Percentiles rank a stretch among this genome's conserved stretches.
Evolutionary conservation across 2,329 filamentous ascomycete species (phyloP).

Genomic region (Colletotrichum karsti): DNA sequence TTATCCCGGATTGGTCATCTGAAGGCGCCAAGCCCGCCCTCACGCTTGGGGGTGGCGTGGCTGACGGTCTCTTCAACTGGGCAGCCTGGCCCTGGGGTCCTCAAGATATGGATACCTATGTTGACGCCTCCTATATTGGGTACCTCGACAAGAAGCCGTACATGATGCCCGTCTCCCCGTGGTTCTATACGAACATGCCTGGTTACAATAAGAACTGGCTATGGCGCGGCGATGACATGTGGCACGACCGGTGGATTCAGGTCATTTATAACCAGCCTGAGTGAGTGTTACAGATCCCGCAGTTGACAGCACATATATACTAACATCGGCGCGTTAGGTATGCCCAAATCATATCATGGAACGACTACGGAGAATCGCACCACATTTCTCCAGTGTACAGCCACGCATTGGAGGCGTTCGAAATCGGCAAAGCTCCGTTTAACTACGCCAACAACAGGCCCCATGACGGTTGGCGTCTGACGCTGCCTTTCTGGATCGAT

Average conservation of each 20-base stretch:
- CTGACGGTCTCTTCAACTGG: constrained; percentile 47
- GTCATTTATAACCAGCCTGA: constrained; percentile 52
- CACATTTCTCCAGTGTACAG: not conserved
- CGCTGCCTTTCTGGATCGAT: constrained; percentile 58
- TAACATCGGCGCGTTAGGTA: constrained; percentile 31
- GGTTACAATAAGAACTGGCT: constrained; percentile 34
- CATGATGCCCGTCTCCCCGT: not conserved
- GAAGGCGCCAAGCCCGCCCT: constrained; percentile 38
- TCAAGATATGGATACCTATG: constrained; percentile 25
- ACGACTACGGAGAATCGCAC: constrained; percentile 56
- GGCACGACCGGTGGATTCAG: constrained; percentile 64
- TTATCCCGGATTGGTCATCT: constrained; percentile 54
- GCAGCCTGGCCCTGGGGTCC: constrained; percentile 42
- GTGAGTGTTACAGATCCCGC: constrained; percentile 32
- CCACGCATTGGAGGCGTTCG: constrained; percentile 32
- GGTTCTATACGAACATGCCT: not conserved
- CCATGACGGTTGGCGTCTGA: constrained; percentile 57
- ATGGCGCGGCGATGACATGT: constrained; percentile 66
- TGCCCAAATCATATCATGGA: constrained; percentile 54
- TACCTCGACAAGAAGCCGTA: constrained; percentile 11
- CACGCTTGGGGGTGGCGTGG: constrained; percentile 51
- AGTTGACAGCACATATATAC: no score
- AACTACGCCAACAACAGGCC: constrained; percentile 55
- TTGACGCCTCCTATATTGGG: constrained; percentile 6
- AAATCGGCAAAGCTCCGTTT: constrained; percentile 44